phyloP scores from a whole-genome alignment of 1,284 basidiomycete species.

The Golubevia pallescens region DNA sequence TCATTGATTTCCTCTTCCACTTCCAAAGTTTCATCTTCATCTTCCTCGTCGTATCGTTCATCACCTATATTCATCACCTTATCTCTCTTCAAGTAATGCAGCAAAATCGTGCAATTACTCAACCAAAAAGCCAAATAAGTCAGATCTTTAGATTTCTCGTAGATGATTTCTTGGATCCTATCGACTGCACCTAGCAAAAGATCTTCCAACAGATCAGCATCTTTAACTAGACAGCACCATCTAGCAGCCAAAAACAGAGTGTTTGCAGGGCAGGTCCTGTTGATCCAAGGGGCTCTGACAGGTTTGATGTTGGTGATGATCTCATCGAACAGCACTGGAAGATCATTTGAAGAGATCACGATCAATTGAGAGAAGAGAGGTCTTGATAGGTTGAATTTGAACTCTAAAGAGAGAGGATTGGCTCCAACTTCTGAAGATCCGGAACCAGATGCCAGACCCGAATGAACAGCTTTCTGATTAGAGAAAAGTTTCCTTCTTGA shows the following conservation, averaged over 20 bases:
- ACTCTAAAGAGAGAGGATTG: constrained; percentile 38
- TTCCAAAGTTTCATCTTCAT: no score
- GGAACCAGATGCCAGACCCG: constrained; percentile 38
- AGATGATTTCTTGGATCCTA: constrained; percentile 83
- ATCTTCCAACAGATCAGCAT: constrained; percentile 75
- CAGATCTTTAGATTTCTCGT: constrained; percentile 72
- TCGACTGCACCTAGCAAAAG: constrained; percentile 88
- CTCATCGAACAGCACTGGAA: constrained; percentile 36
- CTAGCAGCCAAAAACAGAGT: constrained; percentile 46
- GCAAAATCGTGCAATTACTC: constrained; percentile 84
- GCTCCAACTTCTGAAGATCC: constrained; percentile 46
- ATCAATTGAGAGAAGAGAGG: constrained; percentile 44
- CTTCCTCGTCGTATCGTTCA: constrained; percentile 72
- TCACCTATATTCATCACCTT: constrained; percentile 66
- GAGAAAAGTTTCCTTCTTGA: constrained; percentile 2
- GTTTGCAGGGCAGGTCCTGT: constrained; percentile 48
- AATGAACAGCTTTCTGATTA: constrained; percentile 18
- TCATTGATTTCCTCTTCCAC: no score
- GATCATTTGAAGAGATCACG: constrained; percentile 42
- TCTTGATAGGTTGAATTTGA: constrained; percentile 36
- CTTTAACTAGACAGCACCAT: constrained; percentile 33
- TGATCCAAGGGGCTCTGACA: constrained; percentile 40
- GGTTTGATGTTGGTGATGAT: constrained; percentile 44
- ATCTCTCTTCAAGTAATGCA: constrained; percentile 80
- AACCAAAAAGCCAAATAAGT: constrained; percentile 91